Base-by-base conservation (phyloP, 345 rosid genomes). In the Corchorus capsularis region DNA sequence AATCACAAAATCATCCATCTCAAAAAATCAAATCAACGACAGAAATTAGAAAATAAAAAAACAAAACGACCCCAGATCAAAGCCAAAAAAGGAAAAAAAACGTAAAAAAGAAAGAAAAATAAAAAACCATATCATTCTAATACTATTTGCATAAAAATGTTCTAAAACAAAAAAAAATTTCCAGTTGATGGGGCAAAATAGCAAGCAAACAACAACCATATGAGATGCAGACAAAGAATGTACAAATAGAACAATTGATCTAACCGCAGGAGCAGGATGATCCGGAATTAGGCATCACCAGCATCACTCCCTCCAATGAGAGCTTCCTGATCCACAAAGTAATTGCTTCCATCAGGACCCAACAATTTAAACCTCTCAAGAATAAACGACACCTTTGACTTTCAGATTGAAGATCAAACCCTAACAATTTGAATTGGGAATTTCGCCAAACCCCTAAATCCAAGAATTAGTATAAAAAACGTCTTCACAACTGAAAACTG, bases 321-420 rank as follows among this genome's bases (percentile, higher is more conserved):
- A 76, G 75, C 86, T 67, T 89, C 91, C 71, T 81, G 86, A 75
- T 27, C 72, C 63, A 75, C 55, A 70, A 69, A 46, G 81, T 85
- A 85, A 39, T 73, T 79, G 8, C 78, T 85, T 75, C 89, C 94
- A 79, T 89, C 86, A 41, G 93, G 91, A 62, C 86, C 88, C 88
- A 87, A 83, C 72, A 92, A 83, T 85, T 85, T 86, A 81, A 86
- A 90, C 90, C 97, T 92, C n/a, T n/a, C n/a, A n/a, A n/a, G n/a
- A n/a, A n/a, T n/a, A n/a, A n/a, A n/a, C n/a, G n/a, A n/a, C n/a
- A n/a, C n/a, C n/a, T n/a, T n/a, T n/a, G n/a, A n/a, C n/a, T n/a
- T n/a, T n/a, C n/a, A n/a, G n/a, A n/a, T n/a, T n/a, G n/a, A n/a
- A n/a, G n/a, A n/a, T n/a, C n/a, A n/a, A n/a, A n/a, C n/a, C n/a